phyloP scores from a whole-genome alignment of 495 filamentous ascomycete species.

The Stereocaulon alpinum region DNA sequence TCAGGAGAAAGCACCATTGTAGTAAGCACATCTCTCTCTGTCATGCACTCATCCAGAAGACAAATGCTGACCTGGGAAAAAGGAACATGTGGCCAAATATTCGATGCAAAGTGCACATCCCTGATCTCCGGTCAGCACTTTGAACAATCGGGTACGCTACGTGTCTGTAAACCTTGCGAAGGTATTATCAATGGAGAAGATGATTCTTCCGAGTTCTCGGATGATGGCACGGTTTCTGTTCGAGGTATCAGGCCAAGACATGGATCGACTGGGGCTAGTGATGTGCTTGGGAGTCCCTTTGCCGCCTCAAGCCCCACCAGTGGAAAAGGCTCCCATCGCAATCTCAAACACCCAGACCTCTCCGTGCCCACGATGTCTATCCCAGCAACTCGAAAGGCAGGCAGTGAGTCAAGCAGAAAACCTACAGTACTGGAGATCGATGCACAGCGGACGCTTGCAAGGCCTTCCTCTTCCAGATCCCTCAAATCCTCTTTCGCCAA shows the following conservation, averaged over 20 bases:
- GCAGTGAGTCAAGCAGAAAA: slow-evolving; percentile 67
- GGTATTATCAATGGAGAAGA: slow-evolving; percentile 83
- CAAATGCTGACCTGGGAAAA: not conserved
- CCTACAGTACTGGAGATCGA: slow-evolving; percentile 90
- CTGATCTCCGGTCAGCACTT: slow-evolving; percentile 77
- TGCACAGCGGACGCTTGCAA: slow-evolving; percentile 55
- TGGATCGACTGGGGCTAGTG: slow-evolving; percentile 22
- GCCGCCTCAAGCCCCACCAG: slow-evolving; percentile 20
- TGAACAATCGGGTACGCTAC: slow-evolving; percentile 72
- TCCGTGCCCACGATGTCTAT: slow-evolving; percentile 63
- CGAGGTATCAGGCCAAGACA: slow-evolving; percentile 24
- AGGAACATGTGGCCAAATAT: slow-evolving; percentile 80
- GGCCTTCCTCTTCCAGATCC: slow-evolving; percentile 89
- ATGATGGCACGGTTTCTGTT: slow-evolving; percentile 25
- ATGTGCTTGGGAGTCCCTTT: slow-evolving; percentile 43
- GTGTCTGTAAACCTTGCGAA: slow-evolving; percentile 94
- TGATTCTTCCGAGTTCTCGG: slow-evolving; percentile 80
- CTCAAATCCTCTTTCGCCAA: slow-evolving; percentile 60
- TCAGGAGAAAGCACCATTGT: slow-evolving; percentile 94
- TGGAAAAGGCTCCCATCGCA: slow-evolving; percentile 22
- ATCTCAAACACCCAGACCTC: slow-evolving; percentile 24
- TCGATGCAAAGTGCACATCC: slow-evolving; percentile 92
- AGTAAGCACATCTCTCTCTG: slow-evolving; percentile 38
- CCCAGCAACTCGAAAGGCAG: slow-evolving; percentile 72
- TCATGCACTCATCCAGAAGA: not conserved